phyloP scores from a whole-genome alignment of 306 rosid species.

The Pachyrhizus erosus region DNA sequence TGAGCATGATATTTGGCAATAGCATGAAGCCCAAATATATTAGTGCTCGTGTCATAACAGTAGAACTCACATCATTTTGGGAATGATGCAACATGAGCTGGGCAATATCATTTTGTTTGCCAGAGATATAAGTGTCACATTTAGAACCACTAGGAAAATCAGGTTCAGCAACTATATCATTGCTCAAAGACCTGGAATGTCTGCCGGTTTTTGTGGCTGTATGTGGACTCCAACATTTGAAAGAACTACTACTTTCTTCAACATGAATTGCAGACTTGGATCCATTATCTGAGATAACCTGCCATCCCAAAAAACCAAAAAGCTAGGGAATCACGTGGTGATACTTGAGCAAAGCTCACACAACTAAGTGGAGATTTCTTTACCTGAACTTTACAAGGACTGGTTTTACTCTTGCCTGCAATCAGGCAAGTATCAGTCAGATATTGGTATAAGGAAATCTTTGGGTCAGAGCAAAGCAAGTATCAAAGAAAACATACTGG shows the following conservation, averaged over 20 bases:
- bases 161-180: conserved; percentile 48
- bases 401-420: conserved; percentile 63
- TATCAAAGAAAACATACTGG: conserved; percentile 59
- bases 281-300: conserved; percentile 62
- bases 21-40: conserved; percentile 36
- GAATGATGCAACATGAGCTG: conserved; percentile 45
- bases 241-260: conserved; percentile 81
- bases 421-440: conserved; percentile 48
- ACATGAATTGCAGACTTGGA: conserved; percentile 53
- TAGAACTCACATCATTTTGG: conserved; percentile 70
- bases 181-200: conserved; percentile 58
- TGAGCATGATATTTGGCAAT: conserved; percentile 18
- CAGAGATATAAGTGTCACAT: conserved; percentile 54
- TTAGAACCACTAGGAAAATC: conserved; percentile 67
- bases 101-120: conserved; percentile 50
- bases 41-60: conserved; percentile 18
- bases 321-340: conserved; percentile 30
- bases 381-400: conserved; percentile 66
- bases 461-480: conserved; percentile 44
- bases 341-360: conserved; percentile 21
- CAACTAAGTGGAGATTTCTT: conserved; percentile 35
- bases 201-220: conserved; percentile 48
- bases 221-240: conserved; percentile 59
- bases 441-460: conserved; percentile 25
- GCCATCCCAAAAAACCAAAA: conserved; percentile 51